A percentile compares a stretch with the other conserved stretches of the same genome.
Evolutionary conservation across 1,284 basidiomycete genomes (phyloP).

Genomic region (Ceratobasidium sp.): DNA sequence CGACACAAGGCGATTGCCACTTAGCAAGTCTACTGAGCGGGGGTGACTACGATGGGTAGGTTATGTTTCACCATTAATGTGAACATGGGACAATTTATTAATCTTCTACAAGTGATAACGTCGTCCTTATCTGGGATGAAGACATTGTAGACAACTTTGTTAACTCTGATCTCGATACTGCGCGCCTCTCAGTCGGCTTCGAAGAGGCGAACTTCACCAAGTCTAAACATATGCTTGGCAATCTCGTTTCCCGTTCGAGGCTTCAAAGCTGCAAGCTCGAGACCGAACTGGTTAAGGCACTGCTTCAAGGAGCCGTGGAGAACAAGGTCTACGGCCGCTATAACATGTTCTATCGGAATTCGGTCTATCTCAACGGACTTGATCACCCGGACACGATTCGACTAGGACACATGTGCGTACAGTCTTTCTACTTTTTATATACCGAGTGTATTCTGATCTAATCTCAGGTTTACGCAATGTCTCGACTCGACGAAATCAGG

Average conservation of each 20-base stretch:
- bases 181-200: constrained; percentile 39
- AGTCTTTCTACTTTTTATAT: no score
- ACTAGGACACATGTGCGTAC: constrained; percentile 40
- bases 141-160: constrained; percentile 22
- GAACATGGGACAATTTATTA: background rate
- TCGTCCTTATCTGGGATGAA: constrained; percentile 44
- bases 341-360: constrained; percentile 37
- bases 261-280: background rate
- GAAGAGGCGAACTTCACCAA: constrained; percentile 26
- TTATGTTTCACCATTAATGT: background rate
- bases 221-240: background rate
- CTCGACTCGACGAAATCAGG: constrained; percentile 47
- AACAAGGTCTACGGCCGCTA: constrained; percentile 34
- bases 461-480: constrained; percentile 42
- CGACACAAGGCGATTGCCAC: constrained; percentile 40
- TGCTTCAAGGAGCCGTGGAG: constrained; percentile 30
- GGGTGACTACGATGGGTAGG: constrained; percentile 48
- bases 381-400: constrained; percentile 19
- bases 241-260: constrained; percentile 1
- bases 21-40: constrained; percentile 44
- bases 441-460: background rate
- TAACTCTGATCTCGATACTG: constrained; percentile 35
- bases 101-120: constrained; percentile 31
- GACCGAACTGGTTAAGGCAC: constrained; percentile 12
- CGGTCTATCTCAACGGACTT: constrained; percentile 36